Conservation (phyloP, 2,329 filamentous ascomycete genomes). For the Pseudopithomyces maydicus region DNA sequence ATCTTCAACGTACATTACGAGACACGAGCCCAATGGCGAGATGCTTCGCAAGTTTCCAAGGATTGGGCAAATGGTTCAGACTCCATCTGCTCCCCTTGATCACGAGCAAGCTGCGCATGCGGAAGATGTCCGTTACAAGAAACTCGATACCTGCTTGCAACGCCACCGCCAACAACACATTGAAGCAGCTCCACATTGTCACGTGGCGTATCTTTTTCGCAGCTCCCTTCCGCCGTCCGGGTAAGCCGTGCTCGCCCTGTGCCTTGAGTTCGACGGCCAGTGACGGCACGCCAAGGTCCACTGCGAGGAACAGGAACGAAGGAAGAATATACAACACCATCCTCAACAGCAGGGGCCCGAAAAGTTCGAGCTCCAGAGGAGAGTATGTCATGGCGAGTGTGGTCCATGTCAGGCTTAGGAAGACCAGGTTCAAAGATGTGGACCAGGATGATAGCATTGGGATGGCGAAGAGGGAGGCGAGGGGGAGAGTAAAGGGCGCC, state of each 20-base stretch:
- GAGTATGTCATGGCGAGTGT: slow-evolving; percentile 80
- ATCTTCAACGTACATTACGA: slow-evolving; percentile 58
- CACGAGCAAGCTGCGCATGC: slow-evolving; percentile 61
- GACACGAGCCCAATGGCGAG: slow-evolving; percentile 58
- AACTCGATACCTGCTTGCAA: slow-evolving; percentile 63
- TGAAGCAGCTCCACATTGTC: slow-evolving; percentile 59
- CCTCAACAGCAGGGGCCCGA: slow-evolving; percentile 71
- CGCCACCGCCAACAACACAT: slow-evolving; percentile 58
- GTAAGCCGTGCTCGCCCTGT: slow-evolving; percentile 60
- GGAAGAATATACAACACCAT: slow-evolving; percentile 74
- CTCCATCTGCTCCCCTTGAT: slow-evolving; percentile 64
- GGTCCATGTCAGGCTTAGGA: slow-evolving; percentile 91
- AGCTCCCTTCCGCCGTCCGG: slow-evolving; percentile 46
- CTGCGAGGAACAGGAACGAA: slow-evolving; percentile 71
- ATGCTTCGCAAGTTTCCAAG: slow-evolving; percentile 64
- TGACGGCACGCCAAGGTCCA: slow-evolving; percentile 74
- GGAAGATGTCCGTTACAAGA: slow-evolving; percentile 58
- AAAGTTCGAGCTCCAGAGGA: slow-evolving; percentile 74
- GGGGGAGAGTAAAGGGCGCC: slow-evolving; percentile 43
- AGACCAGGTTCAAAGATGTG: slow-evolving; percentile 81
- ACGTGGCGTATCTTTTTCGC: slow-evolving; percentile 55
- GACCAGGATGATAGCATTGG: slow-evolving; percentile 76
- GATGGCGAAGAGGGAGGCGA: slow-evolving; percentile 69
- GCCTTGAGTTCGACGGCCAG: slow-evolving; percentile 72
- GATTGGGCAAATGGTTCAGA: slow-evolving; percentile 66